Evolutionary conservation across 768 basidiomycete genomes (phyloP).

Genomic region (Mycena albidolilacea): DNA sequence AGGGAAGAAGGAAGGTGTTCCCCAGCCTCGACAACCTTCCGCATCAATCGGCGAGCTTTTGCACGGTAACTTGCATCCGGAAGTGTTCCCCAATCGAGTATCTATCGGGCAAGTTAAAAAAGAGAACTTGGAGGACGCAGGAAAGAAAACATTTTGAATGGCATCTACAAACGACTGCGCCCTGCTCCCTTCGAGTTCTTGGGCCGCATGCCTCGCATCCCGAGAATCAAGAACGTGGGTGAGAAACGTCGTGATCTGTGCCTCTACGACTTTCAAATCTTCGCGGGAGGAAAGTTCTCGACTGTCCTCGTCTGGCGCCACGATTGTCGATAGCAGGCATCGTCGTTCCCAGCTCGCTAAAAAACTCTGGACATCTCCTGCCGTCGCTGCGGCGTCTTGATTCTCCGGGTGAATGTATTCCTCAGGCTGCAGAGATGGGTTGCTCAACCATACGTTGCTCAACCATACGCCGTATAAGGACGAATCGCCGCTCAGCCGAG

Average conservation of each 20-base stretch:
- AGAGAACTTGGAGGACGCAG: no score
- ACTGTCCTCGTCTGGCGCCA: background rate
- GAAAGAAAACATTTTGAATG: background rate
- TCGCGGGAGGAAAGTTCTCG: background rate
- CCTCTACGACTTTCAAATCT: background rate
- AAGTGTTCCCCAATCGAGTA: background rate
- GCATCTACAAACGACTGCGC: conserved; percentile 3
- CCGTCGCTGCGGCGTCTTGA: no score
- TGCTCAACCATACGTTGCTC: no score
- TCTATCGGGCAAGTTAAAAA: background rate
- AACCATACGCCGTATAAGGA: no score
- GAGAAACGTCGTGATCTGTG: background rate
- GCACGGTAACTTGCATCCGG: background rate
- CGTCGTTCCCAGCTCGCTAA: background rate
- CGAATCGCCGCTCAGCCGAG: no score
- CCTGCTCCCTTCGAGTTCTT: background rate
- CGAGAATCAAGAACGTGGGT: background rate
- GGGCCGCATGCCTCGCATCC: background rate
- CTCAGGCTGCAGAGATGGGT: no score
- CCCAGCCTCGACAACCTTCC: conserved; percentile 24
- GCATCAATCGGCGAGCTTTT: background rate
- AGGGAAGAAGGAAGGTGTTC: conserved; percentile 35
- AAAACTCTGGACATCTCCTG: background rate
- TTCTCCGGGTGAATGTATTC: no score
- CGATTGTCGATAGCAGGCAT: background rate